Conservation (phyloP, 2,329 filamentous ascomycete genomes). For the Trichoderma afroharzianum region DNA sequence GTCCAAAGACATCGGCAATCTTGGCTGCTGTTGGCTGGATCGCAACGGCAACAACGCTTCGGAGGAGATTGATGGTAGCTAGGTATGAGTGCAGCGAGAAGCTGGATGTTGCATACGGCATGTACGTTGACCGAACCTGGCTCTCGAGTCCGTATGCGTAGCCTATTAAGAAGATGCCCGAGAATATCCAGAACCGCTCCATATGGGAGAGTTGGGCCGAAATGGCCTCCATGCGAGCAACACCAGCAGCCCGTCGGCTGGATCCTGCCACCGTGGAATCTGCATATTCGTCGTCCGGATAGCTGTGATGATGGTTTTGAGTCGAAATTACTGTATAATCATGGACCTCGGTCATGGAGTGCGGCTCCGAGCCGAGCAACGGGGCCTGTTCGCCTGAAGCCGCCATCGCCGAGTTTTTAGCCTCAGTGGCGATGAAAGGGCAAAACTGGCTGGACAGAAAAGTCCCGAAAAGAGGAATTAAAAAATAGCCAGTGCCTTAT, state of each 20-base stretch:
- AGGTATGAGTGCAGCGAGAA: slow-evolving; percentile 53
- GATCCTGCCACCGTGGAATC: neutral
- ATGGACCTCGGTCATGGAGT: slow-evolving; percentile 8
- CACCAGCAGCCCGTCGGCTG: slow-evolving; percentile 35
- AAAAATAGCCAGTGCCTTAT: neutral
- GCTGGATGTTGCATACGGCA: slow-evolving; percentile 51
- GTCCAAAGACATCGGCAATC: slow-evolving; percentile 60
- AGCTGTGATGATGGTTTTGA: neutral
- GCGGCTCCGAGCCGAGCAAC: slow-evolving; percentile 11
- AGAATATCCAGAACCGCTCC: slow-evolving; percentile 51
- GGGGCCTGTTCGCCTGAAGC: slow-evolving; percentile 8
- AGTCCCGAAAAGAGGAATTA: neutral
- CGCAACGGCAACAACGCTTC: slow-evolving; percentile 57
- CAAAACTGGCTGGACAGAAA: neutral
- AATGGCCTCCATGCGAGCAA: slow-evolving; percentile 50
- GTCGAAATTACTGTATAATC: slow-evolving; percentile 1
- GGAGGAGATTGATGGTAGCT: slow-evolving; percentile 56
- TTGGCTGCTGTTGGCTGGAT: slow-evolving; percentile 58
- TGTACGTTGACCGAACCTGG: slow-evolving; percentile 49
- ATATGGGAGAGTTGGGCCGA: slow-evolving; percentile 41
- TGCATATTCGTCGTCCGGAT: neutral
- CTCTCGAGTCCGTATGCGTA: slow-evolving; percentile 59
- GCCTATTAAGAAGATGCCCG: slow-evolving; percentile 55
- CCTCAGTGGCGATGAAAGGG: neutral
- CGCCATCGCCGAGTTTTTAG: neutral